Conservation (phyloP, 108 stramenopile species). For the Mediolabrus comicus region DNA sequence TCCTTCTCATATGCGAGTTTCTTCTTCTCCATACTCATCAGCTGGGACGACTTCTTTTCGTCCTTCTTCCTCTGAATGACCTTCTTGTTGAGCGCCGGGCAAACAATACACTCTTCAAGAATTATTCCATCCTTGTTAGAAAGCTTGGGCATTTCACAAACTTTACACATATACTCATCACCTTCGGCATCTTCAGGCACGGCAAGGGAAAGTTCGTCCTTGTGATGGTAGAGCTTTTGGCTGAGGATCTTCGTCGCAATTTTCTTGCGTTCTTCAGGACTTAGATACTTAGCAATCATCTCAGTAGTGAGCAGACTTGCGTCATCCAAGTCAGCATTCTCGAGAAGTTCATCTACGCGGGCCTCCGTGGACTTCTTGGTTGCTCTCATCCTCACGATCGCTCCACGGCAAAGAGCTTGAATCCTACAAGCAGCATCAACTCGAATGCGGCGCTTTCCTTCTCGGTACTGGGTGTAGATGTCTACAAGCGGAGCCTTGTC, state of each 20-base stretch:
- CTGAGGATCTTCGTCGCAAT: constrained; percentile 1
- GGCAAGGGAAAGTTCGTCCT: background rate
- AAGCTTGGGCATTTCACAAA: background rate
- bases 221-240: background rate
- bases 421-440: background rate
- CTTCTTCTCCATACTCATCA: background rate
- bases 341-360: background rate
- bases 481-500: background rate
- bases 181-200: background rate
- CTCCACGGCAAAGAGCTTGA: background rate
- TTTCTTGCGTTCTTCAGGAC: constrained; percentile 2
- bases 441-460: background rate
- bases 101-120: background rate
- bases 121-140: background rate
- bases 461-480: background rate
- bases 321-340: background rate
- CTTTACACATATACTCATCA: background rate
- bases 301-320: background rate
- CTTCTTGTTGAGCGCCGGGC: background rate
- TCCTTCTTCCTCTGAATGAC: background rate
- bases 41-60: background rate
- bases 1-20: background rate
- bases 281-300: background rate
- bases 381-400: background rate
- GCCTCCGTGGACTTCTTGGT: background rate